Evolutionary conservation across 148 eudicot genomes (phyloP).

Genomic region (Mesembryanthemum crystallinum): DNA sequence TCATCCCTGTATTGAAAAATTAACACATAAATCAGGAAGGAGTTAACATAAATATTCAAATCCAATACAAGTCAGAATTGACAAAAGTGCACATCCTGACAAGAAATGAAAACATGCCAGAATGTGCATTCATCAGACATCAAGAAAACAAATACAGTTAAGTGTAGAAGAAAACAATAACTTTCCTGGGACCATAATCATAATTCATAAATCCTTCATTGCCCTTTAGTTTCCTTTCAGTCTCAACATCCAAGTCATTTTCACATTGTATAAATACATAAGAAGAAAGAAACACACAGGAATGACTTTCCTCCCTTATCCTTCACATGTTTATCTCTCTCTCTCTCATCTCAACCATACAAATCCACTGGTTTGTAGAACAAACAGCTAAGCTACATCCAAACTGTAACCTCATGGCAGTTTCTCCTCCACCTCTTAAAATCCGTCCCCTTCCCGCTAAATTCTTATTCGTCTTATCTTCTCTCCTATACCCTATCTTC

Average conservation of each 20-base stretch:
- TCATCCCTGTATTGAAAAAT: too few relatives aligned
- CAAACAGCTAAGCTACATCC: conserved; percentile 19
- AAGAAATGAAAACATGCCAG: not conserved
- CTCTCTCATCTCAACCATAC: conserved; percentile 29
- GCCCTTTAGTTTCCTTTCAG: too few relatives aligned
- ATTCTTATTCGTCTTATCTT: conserved; percentile 15
- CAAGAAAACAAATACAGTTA: not conserved
- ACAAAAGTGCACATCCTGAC: not conserved
- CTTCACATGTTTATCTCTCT: conserved; percentile 23
- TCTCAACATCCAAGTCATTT: conserved; percentile 17
- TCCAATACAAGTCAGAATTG: too few relatives aligned
- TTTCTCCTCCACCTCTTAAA: conserved; percentile 48
- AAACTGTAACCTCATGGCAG: conserved; percentile 36
- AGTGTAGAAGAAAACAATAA: not conserved
- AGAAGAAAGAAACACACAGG: not conserved
- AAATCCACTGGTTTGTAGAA: conserved; percentile 40
- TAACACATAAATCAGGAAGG: too few relatives aligned
- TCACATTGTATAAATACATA: conserved; percentile 13
- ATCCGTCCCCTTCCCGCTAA: conserved; percentile 13
- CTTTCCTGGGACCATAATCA: not conserved
- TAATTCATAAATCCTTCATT: too few relatives aligned
- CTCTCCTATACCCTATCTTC: not conserved
- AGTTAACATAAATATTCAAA: too few relatives aligned
- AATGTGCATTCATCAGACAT: not conserved
- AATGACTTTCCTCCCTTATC: conserved; percentile 31